phyloP scores from a whole-genome alignment of 305 asterid species.

The Petunia hybrid region DNA sequence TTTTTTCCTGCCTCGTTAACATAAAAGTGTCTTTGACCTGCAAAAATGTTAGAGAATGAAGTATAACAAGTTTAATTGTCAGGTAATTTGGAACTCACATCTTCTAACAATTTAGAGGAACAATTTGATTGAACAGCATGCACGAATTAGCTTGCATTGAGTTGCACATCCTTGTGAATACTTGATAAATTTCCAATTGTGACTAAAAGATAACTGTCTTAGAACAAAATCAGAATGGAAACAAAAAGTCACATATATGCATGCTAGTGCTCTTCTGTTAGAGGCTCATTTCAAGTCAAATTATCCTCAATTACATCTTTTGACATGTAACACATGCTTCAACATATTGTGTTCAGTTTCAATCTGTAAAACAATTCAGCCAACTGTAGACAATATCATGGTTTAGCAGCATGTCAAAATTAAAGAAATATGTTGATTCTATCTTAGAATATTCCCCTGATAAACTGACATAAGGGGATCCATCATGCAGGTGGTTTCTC shows the following conservation, averaged over 20 bases:
- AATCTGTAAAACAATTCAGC: neutral
- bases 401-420: neutral
- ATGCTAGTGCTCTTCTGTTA: neutral
- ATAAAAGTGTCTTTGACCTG: neutral
- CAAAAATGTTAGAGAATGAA: slow-evolving; percentile 5
- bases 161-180: neutral
- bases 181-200: neutral
- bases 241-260: neutral
- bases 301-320: neutral
- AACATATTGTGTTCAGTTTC: slow-evolving; percentile 24
- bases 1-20: slow-evolving; percentile 20
- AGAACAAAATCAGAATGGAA: slow-evolving; percentile 21
- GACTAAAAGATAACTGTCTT: neutral
- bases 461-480: slow-evolving; percentile 28
- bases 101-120: neutral
- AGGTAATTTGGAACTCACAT: slow-evolving; percentile 8
- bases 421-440: neutral
- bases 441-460: slow-evolving; percentile 7
- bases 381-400: slow-evolving; percentile 1
- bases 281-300: slow-evolving; percentile 12
- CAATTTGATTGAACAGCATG: neutral
- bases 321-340: neutral
- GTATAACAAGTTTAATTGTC: slow-evolving; percentile 16
- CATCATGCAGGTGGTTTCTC: slow-evolving; percentile 61
- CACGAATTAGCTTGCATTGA: neutral